phyloP scores from a whole-genome alignment of 495 filamentous ascomycete genomes.

The Cairneyella variabilis region DNA sequence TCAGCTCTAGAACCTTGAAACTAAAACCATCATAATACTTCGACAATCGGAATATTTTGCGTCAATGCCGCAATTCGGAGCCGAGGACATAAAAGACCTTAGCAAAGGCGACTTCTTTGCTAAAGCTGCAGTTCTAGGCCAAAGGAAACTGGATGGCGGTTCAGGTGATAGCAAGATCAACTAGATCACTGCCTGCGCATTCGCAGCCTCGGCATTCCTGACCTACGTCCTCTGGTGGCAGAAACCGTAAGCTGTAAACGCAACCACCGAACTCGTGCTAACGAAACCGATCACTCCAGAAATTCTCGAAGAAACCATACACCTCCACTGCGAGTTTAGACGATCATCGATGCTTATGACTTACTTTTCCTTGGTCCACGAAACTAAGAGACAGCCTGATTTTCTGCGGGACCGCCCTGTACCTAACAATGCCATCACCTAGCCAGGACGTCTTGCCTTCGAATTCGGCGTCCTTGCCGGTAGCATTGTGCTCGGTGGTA shows the following conservation, averaged over 20 bases:
- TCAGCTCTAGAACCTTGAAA: slow-evolving; percentile 3
- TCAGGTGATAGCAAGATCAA: slow-evolving; percentile 23
- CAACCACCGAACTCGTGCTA: slow-evolving; percentile 12
- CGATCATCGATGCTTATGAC: no score
- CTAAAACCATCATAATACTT: slow-evolving; percentile 18
- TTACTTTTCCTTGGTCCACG: no score
- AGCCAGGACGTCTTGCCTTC: background rate
- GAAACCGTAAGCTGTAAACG: slow-evolving; percentile 30
- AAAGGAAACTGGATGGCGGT: slow-evolving; percentile 28
- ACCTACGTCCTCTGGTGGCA: slow-evolving; percentile 25
- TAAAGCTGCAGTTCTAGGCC: slow-evolving; percentile 26
- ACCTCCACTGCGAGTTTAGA: no score
- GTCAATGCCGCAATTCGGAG: background rate
- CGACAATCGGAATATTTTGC: background rate
- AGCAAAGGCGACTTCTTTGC: slow-evolving; percentile 33
- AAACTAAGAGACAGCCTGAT: background rate
- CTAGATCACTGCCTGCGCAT: slow-evolving; percentile 24
- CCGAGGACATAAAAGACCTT: slow-evolving; percentile 31
- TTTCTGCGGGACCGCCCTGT: background rate
- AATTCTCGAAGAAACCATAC: no score
- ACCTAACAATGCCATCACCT: background rate
- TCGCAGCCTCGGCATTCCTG: slow-evolving; percentile 24
- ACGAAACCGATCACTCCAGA: background rate
- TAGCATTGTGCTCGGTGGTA: slow-evolving; percentile 26
- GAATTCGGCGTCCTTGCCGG: background rate